A percentile compares a stretch with the other conserved stretches of the same genome.
Evolutionary conservation across 75 land plant species (phyloP).

Genomic region (Cryptomeria japonica): DNA sequence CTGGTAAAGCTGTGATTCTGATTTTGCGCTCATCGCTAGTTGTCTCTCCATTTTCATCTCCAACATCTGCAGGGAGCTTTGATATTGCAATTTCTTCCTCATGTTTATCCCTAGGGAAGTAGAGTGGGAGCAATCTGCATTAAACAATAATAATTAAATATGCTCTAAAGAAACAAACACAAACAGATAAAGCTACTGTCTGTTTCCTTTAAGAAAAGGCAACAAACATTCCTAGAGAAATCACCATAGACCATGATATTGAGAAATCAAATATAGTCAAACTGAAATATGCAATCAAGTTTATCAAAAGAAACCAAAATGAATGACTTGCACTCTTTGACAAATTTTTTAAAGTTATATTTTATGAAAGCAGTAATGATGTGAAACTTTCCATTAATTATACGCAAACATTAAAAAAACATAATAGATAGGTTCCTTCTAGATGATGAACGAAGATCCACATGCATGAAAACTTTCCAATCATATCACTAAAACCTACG

Average conservation of each 20-base stretch:
- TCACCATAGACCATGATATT: constrained; percentile 4
- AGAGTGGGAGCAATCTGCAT: constrained; percentile 90
- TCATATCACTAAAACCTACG: not conserved
- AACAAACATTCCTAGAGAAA: not conserved
- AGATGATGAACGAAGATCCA: not conserved
- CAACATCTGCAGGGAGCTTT: constrained; percentile 98
- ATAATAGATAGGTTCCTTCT: not conserved
- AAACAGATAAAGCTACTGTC: not conserved
- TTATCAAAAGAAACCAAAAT: no score
- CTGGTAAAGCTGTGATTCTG: constrained; percentile 92
- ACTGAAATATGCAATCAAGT: constrained; percentile 3
- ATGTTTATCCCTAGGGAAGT: constrained; percentile 93
- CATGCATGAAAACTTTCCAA: not conserved
- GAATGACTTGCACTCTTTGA: not conserved
- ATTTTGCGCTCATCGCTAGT: constrained; percentile 92
- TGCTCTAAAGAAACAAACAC: not conserved
- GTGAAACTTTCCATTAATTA: not conserved
- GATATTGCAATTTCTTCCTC: constrained; percentile 86
- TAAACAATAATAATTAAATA: constrained; percentile 1
- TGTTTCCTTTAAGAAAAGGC: not conserved
- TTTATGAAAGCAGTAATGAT: not conserved
- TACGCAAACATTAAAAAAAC: not conserved
- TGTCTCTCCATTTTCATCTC: constrained; percentile 99
- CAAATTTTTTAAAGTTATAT: not conserved
- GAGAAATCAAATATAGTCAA: constrained; percentile 1